A percentile compares a stretch with the other conserved stretches of the same genome.
Evolutionary conservation across 2,329 filamentous ascomycete genomes (phyloP).

Genomic region (Curvularia hawaiiensis): DNA sequence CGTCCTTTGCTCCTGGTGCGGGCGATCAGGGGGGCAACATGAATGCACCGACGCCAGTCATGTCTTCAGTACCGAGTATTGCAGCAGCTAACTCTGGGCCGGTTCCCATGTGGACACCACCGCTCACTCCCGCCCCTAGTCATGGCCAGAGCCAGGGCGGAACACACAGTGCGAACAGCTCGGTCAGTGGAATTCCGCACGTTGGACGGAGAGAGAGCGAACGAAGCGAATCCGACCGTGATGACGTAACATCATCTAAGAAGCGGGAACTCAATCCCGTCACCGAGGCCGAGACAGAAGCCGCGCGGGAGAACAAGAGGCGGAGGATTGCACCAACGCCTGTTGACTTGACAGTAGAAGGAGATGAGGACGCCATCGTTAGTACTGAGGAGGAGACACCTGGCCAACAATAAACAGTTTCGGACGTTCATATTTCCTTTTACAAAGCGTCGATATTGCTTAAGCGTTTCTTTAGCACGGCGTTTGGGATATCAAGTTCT

Average conservation of each 20-base stretch:
- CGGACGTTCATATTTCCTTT: conserved; percentile 1
- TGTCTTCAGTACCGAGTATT: conserved; percentile 77
- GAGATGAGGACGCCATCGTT: conserved; percentile 32
- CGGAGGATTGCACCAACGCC: conserved; percentile 54
- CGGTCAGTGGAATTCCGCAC: conserved; percentile 57
- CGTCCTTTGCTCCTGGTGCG: conserved; percentile 50
- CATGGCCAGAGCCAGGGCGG: conserved; percentile 46
- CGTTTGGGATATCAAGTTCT: conserved; percentile 22
- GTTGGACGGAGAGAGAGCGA: conserved; percentile 39
- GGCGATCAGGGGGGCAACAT: conserved; percentile 50
- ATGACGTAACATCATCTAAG: conserved; percentile 35
- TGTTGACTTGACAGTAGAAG: conserved; percentile 38
- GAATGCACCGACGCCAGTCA: conserved; percentile 79
- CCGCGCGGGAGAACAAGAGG: conserved; percentile 48
- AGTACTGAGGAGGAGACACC: conserved; percentile 37
- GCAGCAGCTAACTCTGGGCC: conserved; percentile 71
- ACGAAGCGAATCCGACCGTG: conserved; percentile 45
- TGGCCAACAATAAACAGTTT: conserved; percentile 19
- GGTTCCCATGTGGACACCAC: conserved; percentile 82
- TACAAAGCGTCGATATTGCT: conserved; percentile 2
- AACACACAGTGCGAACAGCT: conserved; percentile 60
- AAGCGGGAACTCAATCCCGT: conserved; percentile 48
- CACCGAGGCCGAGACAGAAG: conserved; percentile 44
- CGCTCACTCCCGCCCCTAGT: conserved; percentile 73
- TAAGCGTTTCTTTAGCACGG: conserved; percentile 21